phyloP scores from a whole-genome alignment of 129 eudicot species.

The Daucus carota region DNA sequence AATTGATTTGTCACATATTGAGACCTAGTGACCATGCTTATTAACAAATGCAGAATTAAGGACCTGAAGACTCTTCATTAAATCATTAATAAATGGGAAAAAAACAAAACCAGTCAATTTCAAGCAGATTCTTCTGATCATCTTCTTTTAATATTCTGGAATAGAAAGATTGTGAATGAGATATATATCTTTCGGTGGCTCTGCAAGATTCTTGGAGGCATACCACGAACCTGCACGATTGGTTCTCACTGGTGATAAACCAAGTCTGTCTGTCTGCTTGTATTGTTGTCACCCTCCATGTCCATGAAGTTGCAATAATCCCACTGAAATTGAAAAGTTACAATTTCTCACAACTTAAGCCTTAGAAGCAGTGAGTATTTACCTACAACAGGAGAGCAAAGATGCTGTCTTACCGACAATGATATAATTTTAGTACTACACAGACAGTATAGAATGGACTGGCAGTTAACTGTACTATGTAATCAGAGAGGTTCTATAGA shows the following conservation, averaged over 20 bases:
- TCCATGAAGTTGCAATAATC: background rate
- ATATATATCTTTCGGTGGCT: conserved; percentile 33
- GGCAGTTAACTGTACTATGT: background rate
- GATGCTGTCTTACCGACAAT: background rate
- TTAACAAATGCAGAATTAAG: conserved; percentile 22
- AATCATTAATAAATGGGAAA: conserved; percentile 22
- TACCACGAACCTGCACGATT: conserved; percentile 36
- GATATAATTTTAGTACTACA: background rate
- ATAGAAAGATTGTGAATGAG: conserved; percentile 26
- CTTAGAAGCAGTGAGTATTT: background rate
- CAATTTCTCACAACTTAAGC: background rate
- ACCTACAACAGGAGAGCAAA: background rate
- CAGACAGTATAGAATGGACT: background rate
- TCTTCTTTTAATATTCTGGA: conserved; percentile 24
- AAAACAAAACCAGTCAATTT: conserved; percentile 16
- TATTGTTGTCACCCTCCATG: background rate
- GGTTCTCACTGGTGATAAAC: conserved; percentile 14
- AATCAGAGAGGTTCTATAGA: background rate
- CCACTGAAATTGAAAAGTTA: background rate
- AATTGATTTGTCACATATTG: conserved; percentile 14
- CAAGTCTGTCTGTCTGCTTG: background rate
- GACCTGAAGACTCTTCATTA: conserved; percentile 14
- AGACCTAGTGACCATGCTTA: conserved; percentile 21
- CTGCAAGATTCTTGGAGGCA: conserved; percentile 30
- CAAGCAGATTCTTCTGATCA: conserved; percentile 26